These are phyloP conservation scores for Solanum hybrid DNA, from an alignment of 305 asterid species.

Conservation along the genomic window DNA sequence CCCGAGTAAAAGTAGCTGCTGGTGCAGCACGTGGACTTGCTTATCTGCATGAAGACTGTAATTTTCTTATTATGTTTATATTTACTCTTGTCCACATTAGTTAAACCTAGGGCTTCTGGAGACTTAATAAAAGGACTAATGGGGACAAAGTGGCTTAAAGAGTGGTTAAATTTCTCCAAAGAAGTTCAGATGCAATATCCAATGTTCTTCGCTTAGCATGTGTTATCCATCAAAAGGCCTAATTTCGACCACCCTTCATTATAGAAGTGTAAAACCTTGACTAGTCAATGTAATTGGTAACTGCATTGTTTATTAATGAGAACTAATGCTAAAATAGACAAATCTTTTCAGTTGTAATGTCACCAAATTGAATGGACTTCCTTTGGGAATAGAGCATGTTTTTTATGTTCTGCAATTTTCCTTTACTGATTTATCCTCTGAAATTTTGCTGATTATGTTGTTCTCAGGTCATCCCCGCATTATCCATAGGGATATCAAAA, in stretches of 20 bases:
- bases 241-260: not conserved
- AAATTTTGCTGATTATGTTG: not conserved
- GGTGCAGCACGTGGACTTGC: conserved; percentile 91
- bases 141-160: not conserved
- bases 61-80: conserved; percentile 12
- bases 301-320: not conserved
- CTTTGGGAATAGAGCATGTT: not conserved
- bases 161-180: not conserved
- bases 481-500: conserved; percentile 80
- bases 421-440: not conserved
- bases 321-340: not conserved
- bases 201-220: not conserved
- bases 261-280: not conserved
- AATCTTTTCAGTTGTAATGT: not conserved
- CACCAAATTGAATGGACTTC: not conserved
- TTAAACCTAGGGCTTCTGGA: not conserved
- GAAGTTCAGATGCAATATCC: not conserved
- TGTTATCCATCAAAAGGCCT: not conserved
- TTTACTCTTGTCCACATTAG: not conserved
- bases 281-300: not conserved
- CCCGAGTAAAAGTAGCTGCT: conserved; percentile 73
- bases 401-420: not conserved
- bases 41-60: conserved; percentile 91
- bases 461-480: conserved; percentile 76
- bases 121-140: not conserved